Base-by-base conservation (phyloP, 441 rosid species). In the Eutrema salsugineum region DNA sequence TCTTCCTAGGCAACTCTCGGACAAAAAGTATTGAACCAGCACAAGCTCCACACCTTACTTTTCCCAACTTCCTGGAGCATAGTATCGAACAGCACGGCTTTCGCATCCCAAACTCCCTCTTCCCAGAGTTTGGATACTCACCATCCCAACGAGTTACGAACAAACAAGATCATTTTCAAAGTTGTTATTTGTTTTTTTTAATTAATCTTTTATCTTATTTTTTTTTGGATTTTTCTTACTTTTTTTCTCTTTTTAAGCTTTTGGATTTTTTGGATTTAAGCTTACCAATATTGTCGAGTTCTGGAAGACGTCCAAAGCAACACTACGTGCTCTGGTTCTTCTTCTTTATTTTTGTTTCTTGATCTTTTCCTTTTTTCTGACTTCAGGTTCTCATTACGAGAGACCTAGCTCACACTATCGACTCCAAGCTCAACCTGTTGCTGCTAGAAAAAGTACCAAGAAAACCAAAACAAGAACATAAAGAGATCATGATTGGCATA, bases 401-500 rank as follows among this genome's bases (percentile, higher is more conserved):
- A 61, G 60, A 50, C 61, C 43, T 39, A 22, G 38, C 58, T 79
- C 72, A 78, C 12, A 79, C 83, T 8, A 57, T 73, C 62, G 87
- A 76, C 79, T 82, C 66, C 72, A 83, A 76, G 66, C 83, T 83
- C 82, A 80, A 77, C 81, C 89, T 84, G 85, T 73, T 60, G 72
- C 65, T 63, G 72, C 75, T 66, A 63, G 24, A 67, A 38, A 19
- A 44, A 8, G 56, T n/a, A 63, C 15, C 69, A 71, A 40, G 55
- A 50, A 63, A 71, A 70, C 62, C 14, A 63, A 53, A 62, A 54
- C 28, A 72, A 64, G 47, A 53, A 46, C 81, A 81, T 73, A 82
- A 84, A 83, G 82, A 82, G 64, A 78, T 77, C 78, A 80, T 65
- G 67, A 77, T 77, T 73, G 74, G 68, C 33, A 60, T n/a, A 49